Evolutionary conservation across 306 rosid genomes (phyloP).

Genomic region (Rosa multiflora): DNA sequence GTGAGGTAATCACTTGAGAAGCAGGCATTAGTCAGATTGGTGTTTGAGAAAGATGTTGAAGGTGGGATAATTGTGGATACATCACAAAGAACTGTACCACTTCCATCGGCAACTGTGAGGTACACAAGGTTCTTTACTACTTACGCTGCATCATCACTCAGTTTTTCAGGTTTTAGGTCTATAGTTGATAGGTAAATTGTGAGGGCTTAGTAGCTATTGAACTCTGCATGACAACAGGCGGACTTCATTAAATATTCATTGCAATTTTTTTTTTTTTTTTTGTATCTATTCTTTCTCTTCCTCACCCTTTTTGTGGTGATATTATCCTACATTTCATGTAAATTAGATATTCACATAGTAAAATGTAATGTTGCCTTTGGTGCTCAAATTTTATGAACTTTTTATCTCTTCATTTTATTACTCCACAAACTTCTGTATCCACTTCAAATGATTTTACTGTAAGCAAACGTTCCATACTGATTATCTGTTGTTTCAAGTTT

Average conservation of each 20-base stretch:
- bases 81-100: constrained; percentile 16
- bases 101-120: constrained; percentile 35
- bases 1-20: constrained; percentile 30
- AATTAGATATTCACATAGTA: neutral
- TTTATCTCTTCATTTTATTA: neutral
- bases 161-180: constrained; percentile 11
- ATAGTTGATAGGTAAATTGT: constrained; percentile 10
- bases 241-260: neutral
- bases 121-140: constrained; percentile 1
- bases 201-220: constrained; percentile 8
- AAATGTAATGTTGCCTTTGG: neutral
- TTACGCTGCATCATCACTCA: neutral
- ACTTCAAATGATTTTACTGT: neutral
- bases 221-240: neutral
- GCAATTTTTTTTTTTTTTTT: neutral
- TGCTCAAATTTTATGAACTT: neutral
- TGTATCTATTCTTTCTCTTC: constrained; percentile 19
- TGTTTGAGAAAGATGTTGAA: constrained; percentile 14
- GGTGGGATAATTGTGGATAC: constrained; percentile 32
- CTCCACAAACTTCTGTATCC: neutral
- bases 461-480: neutral
- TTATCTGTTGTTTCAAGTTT: neutral
- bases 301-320: constrained; percentile 12
- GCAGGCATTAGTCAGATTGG: constrained; percentile 19
- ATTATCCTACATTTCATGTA: neutral